A percentile compares a stretch with the other conserved stretches of the same genome.
These are phyloP conservation scores for Ligustrum vulgare DNA, from an alignment of 257 asterid species.

Conservation along the genomic window DNA sequence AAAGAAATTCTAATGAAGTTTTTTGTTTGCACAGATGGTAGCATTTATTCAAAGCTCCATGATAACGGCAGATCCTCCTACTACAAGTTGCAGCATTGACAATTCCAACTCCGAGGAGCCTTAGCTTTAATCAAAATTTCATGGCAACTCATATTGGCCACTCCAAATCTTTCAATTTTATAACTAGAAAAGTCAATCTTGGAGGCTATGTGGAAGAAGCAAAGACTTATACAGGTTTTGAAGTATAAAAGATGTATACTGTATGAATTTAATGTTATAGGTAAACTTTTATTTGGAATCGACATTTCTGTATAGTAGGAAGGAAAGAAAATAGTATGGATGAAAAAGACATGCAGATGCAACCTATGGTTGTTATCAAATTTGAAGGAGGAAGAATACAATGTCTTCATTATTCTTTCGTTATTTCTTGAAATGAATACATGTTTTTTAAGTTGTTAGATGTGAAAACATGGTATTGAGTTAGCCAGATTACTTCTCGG, in stretches of 20 bases:
- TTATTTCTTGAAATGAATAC: not conserved
- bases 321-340: not conserved
- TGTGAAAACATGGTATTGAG: not conserved
- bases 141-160: not conserved
- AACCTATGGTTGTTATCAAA: not conserved
- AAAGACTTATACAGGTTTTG: not conserved
- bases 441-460: not conserved
- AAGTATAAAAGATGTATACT: not conserved
- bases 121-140: not conserved
- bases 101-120: not conserved
- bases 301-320: not conserved
- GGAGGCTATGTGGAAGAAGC: not conserved
- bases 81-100: slow-evolving; percentile 20
- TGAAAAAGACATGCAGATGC: not conserved
- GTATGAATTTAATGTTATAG: not conserved
- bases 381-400: not conserved
- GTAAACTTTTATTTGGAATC: not conserved
- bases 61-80: slow-evolving; percentile 44
- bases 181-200: not conserved
- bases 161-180: not conserved
- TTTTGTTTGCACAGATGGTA: slow-evolving; percentile 55
- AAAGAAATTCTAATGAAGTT: not conserved
- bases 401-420: not conserved
- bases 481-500: too few relatives aligned
- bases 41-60: slow-evolving; percentile 68